These are phyloP conservation scores for Daldinia sp. DNA, from an alignment of 2,329 filamentous ascomycete species.

Conservation along the genomic window DNA sequence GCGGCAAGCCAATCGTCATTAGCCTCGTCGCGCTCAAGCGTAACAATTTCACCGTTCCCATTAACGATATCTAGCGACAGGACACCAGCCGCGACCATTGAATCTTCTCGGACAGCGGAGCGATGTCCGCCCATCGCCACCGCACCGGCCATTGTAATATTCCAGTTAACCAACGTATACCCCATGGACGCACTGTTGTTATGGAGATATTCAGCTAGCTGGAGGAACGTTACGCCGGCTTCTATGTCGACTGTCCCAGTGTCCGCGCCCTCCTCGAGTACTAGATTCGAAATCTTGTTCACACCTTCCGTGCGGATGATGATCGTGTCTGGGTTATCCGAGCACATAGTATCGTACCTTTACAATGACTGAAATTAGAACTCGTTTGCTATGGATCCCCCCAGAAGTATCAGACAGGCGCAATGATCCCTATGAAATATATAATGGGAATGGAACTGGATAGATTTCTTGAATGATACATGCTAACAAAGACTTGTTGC, in stretches of 20 bases:
- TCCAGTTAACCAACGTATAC: slow-evolving; percentile 63
- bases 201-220: slow-evolving; percentile 60
- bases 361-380: slow-evolving; percentile 8
- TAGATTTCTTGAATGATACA: background rate
- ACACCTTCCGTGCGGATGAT: slow-evolving; percentile 57
- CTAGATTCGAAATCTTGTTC: slow-evolving; percentile 55
- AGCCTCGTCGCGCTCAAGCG: slow-evolving; percentile 52
- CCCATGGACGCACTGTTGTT: slow-evolving; percentile 56
- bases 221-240: slow-evolving; percentile 60
- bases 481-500: background rate
- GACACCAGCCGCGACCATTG: slow-evolving; percentile 60
- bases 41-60: slow-evolving; percentile 54
- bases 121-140: slow-evolving; percentile 63
- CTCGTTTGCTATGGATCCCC: background rate
- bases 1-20: slow-evolving; percentile 61
- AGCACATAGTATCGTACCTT: slow-evolving; percentile 63
- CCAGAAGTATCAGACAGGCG: background rate
- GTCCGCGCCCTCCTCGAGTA: slow-evolving; percentile 48
- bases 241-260: slow-evolving; percentile 58
- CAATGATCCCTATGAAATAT: too few relatives aligned
- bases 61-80: slow-evolving; percentile 59
- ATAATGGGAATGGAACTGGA: background rate
- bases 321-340: slow-evolving; percentile 55
- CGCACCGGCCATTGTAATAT: slow-evolving; percentile 59
- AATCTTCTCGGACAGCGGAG: slow-evolving; percentile 56